Conservation (phyloP, 176 grass and related monocot species). For the Zizania latifolia region DNA sequence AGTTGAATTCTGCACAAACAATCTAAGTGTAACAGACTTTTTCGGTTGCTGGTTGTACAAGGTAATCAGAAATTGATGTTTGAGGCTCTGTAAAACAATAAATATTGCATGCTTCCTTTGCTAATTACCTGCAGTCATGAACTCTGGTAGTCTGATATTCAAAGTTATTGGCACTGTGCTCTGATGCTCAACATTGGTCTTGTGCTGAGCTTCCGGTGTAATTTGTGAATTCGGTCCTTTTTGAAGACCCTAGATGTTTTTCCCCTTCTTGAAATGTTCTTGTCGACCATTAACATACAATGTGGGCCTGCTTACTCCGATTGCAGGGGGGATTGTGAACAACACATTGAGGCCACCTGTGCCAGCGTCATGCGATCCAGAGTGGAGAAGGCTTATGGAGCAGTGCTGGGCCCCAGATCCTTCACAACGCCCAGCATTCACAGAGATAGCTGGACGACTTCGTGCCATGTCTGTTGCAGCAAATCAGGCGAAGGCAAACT, state of each 20-base stretch:
- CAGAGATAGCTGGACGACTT: slow-evolving; percentile 65
- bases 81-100: not conserved
- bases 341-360: slow-evolving; percentile 69
- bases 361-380: slow-evolving; percentile 54
- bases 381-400: slow-evolving; percentile 80
- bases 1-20: not conserved
- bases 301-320: not conserved
- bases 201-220: not conserved
- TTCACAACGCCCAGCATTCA: slow-evolving; percentile 63
- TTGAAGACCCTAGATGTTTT: not conserved
- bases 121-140: not conserved
- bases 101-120: not conserved
- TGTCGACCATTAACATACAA: not conserved
- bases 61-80: not conserved
- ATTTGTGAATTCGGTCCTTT: not conserved
- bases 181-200: not conserved
- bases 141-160: not conserved
- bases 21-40: not conserved
- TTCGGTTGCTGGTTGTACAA: not conserved
- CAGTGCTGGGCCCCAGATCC: slow-evolving; percentile 81
- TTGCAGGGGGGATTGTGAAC: slow-evolving; percentile 76
- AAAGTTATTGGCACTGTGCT: not conserved
- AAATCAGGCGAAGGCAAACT: slow-evolving; percentile 30
- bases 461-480: slow-evolving; percentile 65
- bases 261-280: not conserved